Conservation (phyloP, 352 stramenopile species). For the Globisporangium acanthophoron region DNA sequence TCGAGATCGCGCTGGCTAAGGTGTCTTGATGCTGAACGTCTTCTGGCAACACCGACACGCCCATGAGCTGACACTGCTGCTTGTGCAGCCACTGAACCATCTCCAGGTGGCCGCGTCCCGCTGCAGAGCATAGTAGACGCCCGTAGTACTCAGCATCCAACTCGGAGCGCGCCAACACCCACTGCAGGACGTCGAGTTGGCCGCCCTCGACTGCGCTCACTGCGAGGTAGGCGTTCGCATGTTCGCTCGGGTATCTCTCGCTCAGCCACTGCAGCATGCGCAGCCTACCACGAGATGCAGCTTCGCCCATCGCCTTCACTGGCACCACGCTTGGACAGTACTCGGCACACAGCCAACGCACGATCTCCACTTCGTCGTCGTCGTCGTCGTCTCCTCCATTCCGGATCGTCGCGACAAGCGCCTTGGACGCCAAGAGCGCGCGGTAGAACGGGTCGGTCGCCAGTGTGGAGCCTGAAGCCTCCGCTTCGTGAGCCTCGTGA, state of each 20-base stretch:
- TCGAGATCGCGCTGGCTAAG: not conserved
- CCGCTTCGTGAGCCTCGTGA: not conserved
- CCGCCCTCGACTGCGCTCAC: not conserved
- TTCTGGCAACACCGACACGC: too few relatives aligned
- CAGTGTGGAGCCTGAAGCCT: not conserved
- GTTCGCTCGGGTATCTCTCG: not conserved
- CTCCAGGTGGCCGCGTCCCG: constrained; percentile 3
- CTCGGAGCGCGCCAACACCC: not conserved
- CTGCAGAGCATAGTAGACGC: too few relatives aligned
- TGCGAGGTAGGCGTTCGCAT: not conserved
- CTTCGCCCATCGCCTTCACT: not conserved
- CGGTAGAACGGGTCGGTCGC: not conserved
- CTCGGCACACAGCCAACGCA: not conserved
- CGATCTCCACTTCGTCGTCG: not conserved
- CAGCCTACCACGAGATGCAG: not conserved
- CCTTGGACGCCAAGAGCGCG: not conserved
- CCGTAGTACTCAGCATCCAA: not conserved
- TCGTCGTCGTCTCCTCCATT: too few relatives aligned
- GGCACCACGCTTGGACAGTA: not conserved
- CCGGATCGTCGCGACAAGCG: not conserved
- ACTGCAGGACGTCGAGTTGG: not conserved
- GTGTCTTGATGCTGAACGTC: not conserved
- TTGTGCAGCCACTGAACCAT: constrained; percentile 6
- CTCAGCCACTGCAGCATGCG: not conserved
- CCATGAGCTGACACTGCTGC: not conserved